Base-by-base conservation (phyloP, 2,329 filamentous ascomycete genomes). In the Corniculantispora saksenae region DNA sequence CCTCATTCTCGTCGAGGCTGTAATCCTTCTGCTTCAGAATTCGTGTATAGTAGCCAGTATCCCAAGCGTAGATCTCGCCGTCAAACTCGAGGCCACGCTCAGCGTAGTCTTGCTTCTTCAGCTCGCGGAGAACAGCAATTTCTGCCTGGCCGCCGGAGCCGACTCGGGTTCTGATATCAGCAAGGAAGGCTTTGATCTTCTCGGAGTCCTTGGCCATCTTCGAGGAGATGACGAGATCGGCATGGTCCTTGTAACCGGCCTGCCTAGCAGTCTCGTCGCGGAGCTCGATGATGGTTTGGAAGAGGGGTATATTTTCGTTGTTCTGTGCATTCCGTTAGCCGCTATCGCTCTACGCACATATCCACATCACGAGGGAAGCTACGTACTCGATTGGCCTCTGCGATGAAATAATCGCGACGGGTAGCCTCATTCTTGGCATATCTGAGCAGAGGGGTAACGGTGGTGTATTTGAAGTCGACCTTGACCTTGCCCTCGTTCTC, bases 131-230 rank as follows among this genome's bases (percentile, higher is more conserved):
- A 71, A 89, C 87, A 53, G 84, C 81, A 50, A 88, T 86, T 77
- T 95, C 92, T 75, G 89, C 88, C 65, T 83, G 79, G 27, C 91
- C 92, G 29, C 91, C 91, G 0, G 89, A 85, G 0, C 85, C 82
- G 35, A 95, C 82, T 61, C 89, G 87, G 29, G 79, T 81, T 65
- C 89, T 86, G 66, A 95, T 81, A 73, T 94, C 91, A 6, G 81
- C 83, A 9, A 95, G 79, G 76, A 95, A 94, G 61, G 87, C 84
- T 68, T 90, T 84, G 13, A 95, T 91, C 0, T 86, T 90, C 72
- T 87, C 83, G 1, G 90, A 84, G 1, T 84, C 88, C 82, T 94
- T 93, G 55, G 91, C 91, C 92, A 95, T 95, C 84, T 93, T 94
- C 72, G 92, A 88, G 72, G 93, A 91, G 47, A 95, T 89, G 55